These are phyloP conservation scores for Eucalyptus regnans DNA, from an alignment of 345 rosid genomes.

Conservation along the genomic window DNA sequence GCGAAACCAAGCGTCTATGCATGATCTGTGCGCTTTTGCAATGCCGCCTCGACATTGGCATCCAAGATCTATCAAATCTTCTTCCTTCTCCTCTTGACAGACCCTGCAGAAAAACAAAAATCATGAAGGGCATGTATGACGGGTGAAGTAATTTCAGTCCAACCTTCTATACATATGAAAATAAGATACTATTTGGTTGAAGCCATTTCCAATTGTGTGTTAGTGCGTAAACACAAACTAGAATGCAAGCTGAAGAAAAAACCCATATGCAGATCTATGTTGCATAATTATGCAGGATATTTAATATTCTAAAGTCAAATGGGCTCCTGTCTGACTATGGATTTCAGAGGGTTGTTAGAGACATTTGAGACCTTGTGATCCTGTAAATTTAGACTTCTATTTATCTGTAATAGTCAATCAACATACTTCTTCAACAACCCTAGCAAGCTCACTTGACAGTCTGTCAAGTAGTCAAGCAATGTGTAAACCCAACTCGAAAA, in stretches of 20 bases:
- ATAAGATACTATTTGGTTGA: neutral
- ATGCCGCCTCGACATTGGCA: conserved; percentile 87
- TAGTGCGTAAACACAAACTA: neutral
- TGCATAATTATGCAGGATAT: neutral
- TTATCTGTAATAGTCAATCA: neutral
- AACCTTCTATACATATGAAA: neutral
- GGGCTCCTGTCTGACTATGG: neutral
- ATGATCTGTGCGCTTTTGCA: conserved; percentile 63
- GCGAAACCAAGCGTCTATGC: conserved; percentile 83
- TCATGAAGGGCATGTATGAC: neutral
- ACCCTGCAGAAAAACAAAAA: conserved; percentile 22
- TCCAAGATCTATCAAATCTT: conserved; percentile 67
- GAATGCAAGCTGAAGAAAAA: neutral
- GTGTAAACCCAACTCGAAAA: neutral
- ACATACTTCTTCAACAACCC: neutral
- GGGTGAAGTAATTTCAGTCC: neutral
- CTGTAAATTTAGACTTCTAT: neutral
- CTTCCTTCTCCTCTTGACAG: conserved; percentile 89
- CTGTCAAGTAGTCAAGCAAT: neutral
- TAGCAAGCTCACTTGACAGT: neutral
- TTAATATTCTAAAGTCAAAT: neutral
- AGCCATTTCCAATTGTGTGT: neutral
- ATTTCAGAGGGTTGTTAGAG: neutral
- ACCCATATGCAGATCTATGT: neutral
- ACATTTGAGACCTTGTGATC: neutral